Percentiles rank a stretch among this genome's conserved stretches.
phyloP scores from a whole-genome alignment of 2,329 filamentous ascomycete species.

The Fusarium austroafricanum region DNA sequence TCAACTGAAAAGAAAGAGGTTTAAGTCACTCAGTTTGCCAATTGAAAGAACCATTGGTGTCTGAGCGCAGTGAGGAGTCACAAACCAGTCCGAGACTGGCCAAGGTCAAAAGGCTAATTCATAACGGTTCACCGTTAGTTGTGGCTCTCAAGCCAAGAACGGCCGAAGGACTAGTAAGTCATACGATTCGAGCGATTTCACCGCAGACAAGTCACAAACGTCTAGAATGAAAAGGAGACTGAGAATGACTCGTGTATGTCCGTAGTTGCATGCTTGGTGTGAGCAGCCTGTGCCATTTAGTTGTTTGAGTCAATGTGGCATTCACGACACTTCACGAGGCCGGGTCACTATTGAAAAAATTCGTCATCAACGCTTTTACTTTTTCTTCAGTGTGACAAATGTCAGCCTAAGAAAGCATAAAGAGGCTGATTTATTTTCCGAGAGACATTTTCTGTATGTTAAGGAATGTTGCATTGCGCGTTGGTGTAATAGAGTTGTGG shows the following conservation, averaged over 20 bases:
- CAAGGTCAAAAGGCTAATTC: not conserved
- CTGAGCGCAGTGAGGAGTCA: not conserved
- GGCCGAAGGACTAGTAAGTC: not conserved
- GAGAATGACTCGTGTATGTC: no score
- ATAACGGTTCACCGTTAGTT: not conserved
- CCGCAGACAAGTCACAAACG: not conserved
- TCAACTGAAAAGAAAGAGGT: not conserved
- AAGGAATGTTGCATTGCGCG: conserved; percentile 35
- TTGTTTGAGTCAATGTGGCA: not conserved
- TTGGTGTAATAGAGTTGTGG: conserved; percentile 28
- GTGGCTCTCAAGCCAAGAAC: conserved; percentile 2
- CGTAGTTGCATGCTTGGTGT: no score
- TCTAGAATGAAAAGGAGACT: not conserved
- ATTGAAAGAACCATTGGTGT: no score
- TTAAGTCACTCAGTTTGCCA: not conserved
- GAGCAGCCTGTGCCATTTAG: not conserved
- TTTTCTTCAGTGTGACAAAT: not conserved
- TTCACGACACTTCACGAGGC: no score
- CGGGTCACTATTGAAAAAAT: not conserved
- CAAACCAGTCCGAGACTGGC: not conserved
- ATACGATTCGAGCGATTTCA: not conserved
- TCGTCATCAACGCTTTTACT: conserved; percentile 15
- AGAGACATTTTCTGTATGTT: conserved; percentile 2
- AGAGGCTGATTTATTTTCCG: conserved; percentile 12
- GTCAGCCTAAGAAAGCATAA: not conserved